Base-by-base conservation (phyloP, 306 rosid species). In the Rosa rugosa region DNA sequence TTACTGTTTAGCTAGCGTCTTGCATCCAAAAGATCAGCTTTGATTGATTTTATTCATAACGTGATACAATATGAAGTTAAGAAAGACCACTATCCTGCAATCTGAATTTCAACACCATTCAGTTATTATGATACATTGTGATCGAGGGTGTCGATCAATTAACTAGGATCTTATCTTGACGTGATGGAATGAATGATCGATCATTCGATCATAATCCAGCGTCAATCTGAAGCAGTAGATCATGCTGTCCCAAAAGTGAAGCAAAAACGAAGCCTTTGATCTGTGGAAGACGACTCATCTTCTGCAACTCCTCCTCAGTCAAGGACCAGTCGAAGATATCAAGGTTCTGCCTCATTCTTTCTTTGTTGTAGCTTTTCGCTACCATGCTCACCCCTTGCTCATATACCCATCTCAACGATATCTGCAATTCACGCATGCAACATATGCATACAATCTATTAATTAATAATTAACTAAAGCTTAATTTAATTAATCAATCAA, bases 291-390 rank as follows among this genome's bases (percentile, higher is more conserved):
- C 36, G 36, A 31, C 36, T 31, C 2, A 31, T 31, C 36, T 75
- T 57, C 11, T 63, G 23, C 0, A 69, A 82, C 31, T 85, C 85
- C 22, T 82, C 83, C 31, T 79, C 65, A 4, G 64, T 81, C 54
- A 84, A 75, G 4, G 78, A 75, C 84, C 84, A 86, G 22, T 63
- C 79, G 77, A 86, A 86, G 36, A 31, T 31, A 31, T 31, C 36
- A 31, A 31, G 36, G 36, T 31, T 31, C 36, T 31, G 36, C 36
- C 36, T 31, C 36, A 31, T 31, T 31, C 36, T 31, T 31, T 31
- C 36, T 31, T 31, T 31, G 36, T 31, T 31, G 3, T 31, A 2
- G 36, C 36, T 31, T 31, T 31, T 31, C 36, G 36, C 36, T 31
- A 31, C 36, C 36, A 31, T 31, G 36, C 36, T 31, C 36, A 31